phyloP scores from a whole-genome alignment of 75 land plant genomes.

The Selaginella tamariscina region DNA sequence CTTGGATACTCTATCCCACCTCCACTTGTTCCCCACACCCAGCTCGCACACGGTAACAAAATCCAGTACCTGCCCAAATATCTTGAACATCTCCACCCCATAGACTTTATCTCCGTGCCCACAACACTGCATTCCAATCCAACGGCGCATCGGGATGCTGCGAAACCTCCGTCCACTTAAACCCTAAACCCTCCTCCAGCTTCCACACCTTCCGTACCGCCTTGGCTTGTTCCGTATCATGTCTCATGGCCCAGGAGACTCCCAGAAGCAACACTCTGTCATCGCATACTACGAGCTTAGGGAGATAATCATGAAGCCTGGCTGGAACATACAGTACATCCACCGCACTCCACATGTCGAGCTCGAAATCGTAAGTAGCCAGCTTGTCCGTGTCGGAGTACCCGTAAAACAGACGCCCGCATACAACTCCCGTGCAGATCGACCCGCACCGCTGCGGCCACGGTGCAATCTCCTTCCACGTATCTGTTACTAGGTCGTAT shows the following conservation, averaged over 20 bases:
- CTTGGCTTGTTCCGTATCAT: conserved; percentile 29
- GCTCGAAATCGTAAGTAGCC: conserved; percentile 60
- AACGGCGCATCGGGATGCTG: conserved; percentile 81
- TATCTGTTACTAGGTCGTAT: conserved; percentile 49
- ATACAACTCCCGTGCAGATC: conserved; percentile 48
- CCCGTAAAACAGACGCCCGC: conserved; percentile 42
- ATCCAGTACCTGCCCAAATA: conserved; percentile 71
- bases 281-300: conserved; percentile 47
- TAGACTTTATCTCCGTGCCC: conserved; percentile 39
- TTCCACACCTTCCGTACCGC: conserved; percentile 69
- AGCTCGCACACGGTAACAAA: conserved; percentile 57
- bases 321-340: conserved; percentile 36
- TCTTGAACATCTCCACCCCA: conserved; percentile 77
- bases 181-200: conserved; percentile 24
- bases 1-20: conserved; percentile 50
- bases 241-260: conserved; percentile 59
- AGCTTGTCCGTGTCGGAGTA: conserved; percentile 60
- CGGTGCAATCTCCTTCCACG: conserved; percentile 53
- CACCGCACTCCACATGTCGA: conserved; percentile 41
- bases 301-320: conserved; percentile 46
- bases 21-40: conserved; percentile 10
- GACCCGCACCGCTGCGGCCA: conserved; percentile 48
- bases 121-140: conserved; percentile 72
- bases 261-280: conserved; percentile 44
- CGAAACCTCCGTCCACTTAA: conserved; percentile 43